Evolutionary conservation across 2,329 filamentous ascomycete species (phyloP).

Genomic region (Cercospora sp.): DNA sequence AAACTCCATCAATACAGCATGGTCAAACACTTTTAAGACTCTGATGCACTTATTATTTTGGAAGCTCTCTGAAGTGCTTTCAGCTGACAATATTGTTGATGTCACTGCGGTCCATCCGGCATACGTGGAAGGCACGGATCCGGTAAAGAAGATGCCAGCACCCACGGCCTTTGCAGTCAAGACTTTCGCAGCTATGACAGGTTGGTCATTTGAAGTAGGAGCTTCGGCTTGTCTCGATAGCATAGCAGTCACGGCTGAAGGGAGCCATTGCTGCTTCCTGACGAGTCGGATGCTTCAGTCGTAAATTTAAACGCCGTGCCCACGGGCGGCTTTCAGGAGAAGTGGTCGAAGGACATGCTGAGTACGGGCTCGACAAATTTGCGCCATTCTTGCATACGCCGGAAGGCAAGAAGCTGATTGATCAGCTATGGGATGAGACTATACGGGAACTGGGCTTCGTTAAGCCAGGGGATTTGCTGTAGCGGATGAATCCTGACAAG

Average conservation of each 20-base stretch:
- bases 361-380: neutral
- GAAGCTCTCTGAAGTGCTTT: conserved; percentile 13
- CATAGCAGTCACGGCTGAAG: conserved; percentile 15
- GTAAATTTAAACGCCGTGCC: conserved; percentile 5
- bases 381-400: conserved; percentile 1
- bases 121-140: conserved; percentile 15
- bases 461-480: neutral
- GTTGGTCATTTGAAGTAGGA: conserved; percentile 7
- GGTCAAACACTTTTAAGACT: conserved; percentile 19
- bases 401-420: neutral
- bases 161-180: neutral
- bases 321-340: too few relatives aligned
- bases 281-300: conserved; percentile 13
- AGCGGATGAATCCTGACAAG: neutral
- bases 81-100: conserved; percentile 6
- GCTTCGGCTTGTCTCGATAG: conserved; percentile 20
- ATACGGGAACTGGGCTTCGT: neutral
- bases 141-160: conserved; percentile 8
- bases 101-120: conserved; percentile 21
- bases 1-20: neutral
- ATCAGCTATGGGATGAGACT: conserved; percentile 5
- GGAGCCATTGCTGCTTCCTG: conserved; percentile 19
- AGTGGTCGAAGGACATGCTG: neutral
- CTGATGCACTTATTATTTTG: conserved; percentile 15
- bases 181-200: conserved; percentile 10